phyloP scores from a whole-genome alignment of 140 eudicot genomes.

The Cichorium intybus region DNA sequence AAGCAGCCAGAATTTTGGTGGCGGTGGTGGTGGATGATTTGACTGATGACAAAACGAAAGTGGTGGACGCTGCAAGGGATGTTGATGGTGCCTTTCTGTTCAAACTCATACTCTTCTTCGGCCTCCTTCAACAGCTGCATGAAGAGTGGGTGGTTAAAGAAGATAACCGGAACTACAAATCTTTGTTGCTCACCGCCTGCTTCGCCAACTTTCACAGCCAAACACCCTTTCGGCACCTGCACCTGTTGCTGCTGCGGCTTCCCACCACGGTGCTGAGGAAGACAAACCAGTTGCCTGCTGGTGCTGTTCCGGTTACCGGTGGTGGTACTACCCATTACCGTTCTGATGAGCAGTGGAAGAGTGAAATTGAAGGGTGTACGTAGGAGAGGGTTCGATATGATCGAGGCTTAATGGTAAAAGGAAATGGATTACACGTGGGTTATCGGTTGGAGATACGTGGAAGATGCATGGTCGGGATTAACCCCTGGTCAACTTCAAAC shows the following conservation, averaged over 20 bases:
- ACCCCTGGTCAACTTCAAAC: not conserved
- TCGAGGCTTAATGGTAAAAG: slow-evolving; percentile 5
- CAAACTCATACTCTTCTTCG: slow-evolving; percentile 58
- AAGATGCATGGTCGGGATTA: not conserved
- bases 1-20: slow-evolving; percentile 36
- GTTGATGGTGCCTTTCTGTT: slow-evolving; percentile 52
- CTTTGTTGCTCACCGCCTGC: slow-evolving; percentile 41
- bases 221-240: slow-evolving; percentile 50
- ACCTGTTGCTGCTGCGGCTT: slow-evolving; percentile 4
- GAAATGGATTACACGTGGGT: slow-evolving; percentile 24
- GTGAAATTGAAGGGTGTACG: not conserved
- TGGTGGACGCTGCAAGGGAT: slow-evolving; percentile 51
- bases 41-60: slow-evolving; percentile 30
- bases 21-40: slow-evolving; percentile 23
- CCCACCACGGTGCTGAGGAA: not conserved
- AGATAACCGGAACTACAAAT: slow-evolving; percentile 48
- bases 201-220: slow-evolving; percentile 55
- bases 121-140: slow-evolving; percentile 47
- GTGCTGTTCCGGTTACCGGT: not conserved
- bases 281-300: slow-evolving; percentile 2
- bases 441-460: slow-evolving; percentile 30
- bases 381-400: slow-evolving; percentile 17
- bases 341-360: not conserved
- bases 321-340: slow-evolving; percentile 22
- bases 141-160: slow-evolving; percentile 50